Percentiles rank a stretch among this genome's conserved stretches.
These are phyloP conservation scores for Paecilomyces formosus DNA, from an alignment of 2,329 filamentous ascomycete genomes.

Conservation along the genomic window DNA sequence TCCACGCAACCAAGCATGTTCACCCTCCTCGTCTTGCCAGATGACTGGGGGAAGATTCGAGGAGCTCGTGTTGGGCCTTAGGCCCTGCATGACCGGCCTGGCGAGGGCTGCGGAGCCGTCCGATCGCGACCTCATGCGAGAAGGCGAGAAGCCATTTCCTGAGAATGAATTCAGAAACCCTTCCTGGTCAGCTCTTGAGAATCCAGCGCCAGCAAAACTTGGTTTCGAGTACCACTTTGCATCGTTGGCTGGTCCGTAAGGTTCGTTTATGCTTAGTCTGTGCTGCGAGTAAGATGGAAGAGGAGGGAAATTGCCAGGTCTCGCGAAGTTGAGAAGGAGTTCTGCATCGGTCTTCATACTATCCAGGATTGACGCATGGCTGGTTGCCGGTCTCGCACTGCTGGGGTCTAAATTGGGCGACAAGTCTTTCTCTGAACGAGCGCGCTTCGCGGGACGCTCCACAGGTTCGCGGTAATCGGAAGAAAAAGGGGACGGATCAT, in stretches of 20 bases:
- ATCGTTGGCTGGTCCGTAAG: constrained; percentile 16
- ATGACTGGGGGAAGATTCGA: constrained; percentile 24
- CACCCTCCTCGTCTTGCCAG: constrained; percentile 24
- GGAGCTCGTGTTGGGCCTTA: constrained; percentile 32
- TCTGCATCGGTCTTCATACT: constrained; percentile 43
- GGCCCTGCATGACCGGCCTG: constrained; percentile 26
- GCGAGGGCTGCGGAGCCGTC: constrained; percentile 34
- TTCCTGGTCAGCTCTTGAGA: constrained; percentile 9
- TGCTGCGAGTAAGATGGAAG: constrained; percentile 15
- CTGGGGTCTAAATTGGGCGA: constrained; percentile 30
- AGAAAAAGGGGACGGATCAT: constrained; percentile 20
- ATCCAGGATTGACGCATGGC: constrained; percentile 24
- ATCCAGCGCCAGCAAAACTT: constrained; percentile 11
- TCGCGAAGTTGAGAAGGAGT: constrained; percentile 38
- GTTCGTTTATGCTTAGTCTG: constrained; percentile 24
- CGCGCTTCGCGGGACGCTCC: constrained; percentile 52
- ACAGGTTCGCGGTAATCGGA: constrained; percentile 20
- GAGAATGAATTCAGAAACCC: constrained; percentile 9
- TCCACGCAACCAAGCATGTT: constrained; percentile 7
- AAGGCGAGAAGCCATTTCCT: constrained; percentile 17
- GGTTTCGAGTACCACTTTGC: constrained; percentile 14
- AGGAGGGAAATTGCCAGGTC: constrained; percentile 28
- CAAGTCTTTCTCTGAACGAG: constrained; percentile 50
- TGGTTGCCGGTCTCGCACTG: constrained; percentile 18
- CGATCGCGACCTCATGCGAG: constrained; percentile 34